Evolutionary conservation across 805 yeast species (phyloP).

Genomic region (Metschnikowia anglica): DNA sequence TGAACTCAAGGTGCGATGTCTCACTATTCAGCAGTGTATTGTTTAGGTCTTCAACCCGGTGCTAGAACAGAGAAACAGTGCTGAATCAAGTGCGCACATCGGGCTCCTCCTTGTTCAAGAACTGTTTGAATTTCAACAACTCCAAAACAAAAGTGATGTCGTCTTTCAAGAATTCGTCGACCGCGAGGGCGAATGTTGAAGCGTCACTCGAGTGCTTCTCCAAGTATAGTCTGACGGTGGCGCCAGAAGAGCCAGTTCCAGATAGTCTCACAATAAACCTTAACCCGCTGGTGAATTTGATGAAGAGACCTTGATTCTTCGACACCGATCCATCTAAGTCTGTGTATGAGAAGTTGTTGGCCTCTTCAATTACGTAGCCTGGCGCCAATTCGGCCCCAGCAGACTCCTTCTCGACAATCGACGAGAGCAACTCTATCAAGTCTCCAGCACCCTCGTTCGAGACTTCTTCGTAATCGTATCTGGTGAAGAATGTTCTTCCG

Average conservation of each 20-base stretch:
- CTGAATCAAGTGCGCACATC: constrained; percentile 71
- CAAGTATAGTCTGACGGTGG: constrained; percentile 88
- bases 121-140: constrained; percentile 69
- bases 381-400: constrained; percentile 51
- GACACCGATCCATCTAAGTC: constrained; percentile 94
- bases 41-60: constrained; percentile 58
- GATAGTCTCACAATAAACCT: constrained; percentile 88
- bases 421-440: constrained; percentile 51
- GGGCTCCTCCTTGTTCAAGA: constrained; percentile 80
- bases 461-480: constrained; percentile 91
- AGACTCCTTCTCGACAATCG: constrained; percentile 29
- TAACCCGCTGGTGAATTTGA: constrained; percentile 76
- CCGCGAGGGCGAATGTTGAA: constrained; percentile 47
- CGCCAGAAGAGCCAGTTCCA: constrained; percentile 98
- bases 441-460: constrained; percentile 69
- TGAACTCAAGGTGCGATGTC: not conserved
- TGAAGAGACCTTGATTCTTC: constrained; percentile 80
- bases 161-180: constrained; percentile 64
- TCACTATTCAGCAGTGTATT: not conserved
- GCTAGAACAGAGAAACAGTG: not conserved
- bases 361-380: constrained; percentile 61
- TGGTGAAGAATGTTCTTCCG: constrained; percentile 95
- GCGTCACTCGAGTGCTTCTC: constrained; percentile 75
- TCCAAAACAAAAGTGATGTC: constrained; percentile 63
- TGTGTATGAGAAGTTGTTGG: constrained; percentile 88